Base-by-base conservation (phyloP, 164 flowering plant genomes). In the Stephania cephalantha region DNA sequence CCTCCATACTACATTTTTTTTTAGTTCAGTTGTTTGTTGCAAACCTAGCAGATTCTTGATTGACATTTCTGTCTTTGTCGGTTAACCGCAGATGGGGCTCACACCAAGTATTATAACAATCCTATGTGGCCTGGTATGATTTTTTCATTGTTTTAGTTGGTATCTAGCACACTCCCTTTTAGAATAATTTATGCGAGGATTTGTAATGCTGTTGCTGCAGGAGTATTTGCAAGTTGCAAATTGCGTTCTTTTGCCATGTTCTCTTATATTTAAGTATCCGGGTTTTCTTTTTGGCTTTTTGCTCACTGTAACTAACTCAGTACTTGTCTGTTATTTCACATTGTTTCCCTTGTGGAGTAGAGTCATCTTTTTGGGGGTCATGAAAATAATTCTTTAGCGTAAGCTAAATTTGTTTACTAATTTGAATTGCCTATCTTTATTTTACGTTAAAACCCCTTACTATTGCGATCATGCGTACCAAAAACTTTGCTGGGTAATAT, bases 41-140 rank as follows among this genome's bases (percentile, higher is more conserved):
- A n/a, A n/a, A 61, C 20, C 25, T 5, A 18, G 25, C 66, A 61
- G 8, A 7, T 22, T 61, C 29, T 18, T 61, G 66, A 61, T 61
- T 61, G 66, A 15, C 9, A 15, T 61, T 3, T 61, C 20, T 61
- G 7, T 61, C 8, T 5, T n/a, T 20, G 22, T 65, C 68, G 53
- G 1, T 35, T 71, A 18, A 12, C 44, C 81, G 45, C 87, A 88
- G 95, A 74, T 70, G 83, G 81, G 72, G 68, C 71, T 77, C 75
- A 71, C 72, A 86, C 84, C 46, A 68, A 85, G 50, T 95, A 88
- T 78, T 95, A 84, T 83, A 90, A 95, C 89, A 95, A 93, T 68
- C 99, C 99, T 13, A 95, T 95, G 99, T 95, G 99, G 99, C 98
- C 96, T 68, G 99, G 99, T 95, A 81, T 46, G 83, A 7, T 29